Evolutionary conservation across 768 basidiomycete genomes (phyloP).

Genomic region (Mycena filopes): DNA sequence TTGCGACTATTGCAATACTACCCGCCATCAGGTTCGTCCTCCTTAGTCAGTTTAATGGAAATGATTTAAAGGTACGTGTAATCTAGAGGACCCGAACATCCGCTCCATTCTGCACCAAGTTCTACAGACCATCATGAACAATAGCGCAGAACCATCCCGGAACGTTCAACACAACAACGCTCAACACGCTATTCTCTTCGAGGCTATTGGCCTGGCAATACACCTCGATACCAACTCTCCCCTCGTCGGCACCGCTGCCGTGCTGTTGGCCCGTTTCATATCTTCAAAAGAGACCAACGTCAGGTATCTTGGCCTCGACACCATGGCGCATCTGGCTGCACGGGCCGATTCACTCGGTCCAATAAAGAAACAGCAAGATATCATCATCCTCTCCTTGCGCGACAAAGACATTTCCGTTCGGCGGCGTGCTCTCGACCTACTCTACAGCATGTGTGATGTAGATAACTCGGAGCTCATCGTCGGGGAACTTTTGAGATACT

Average conservation of each 20-base stretch:
- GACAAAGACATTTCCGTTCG: constrained; percentile 99
- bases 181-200: constrained; percentile 97
- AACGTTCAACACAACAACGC: constrained; percentile 99
- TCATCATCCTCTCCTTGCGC: constrained; percentile 92
- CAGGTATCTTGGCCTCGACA: constrained; percentile 95
- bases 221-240: constrained; percentile 93
- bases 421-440: constrained; percentile 90
- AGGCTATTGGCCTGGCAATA: constrained; percentile 96
- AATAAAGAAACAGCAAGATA: constrained; percentile 95
- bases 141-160: constrained; percentile 87
- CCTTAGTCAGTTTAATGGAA: not conserved
- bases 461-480: constrained; percentile 97
- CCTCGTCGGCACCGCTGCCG: constrained; percentile 87
- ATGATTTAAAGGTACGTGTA: constrained; percentile 15
- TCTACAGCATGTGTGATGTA: constrained; percentile 99
- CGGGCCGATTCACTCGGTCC: constrained; percentile 90
- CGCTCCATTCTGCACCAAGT: constrained; percentile 82
- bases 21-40: constrained; percentile 83
- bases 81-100: constrained; percentile 84
- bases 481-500: constrained; percentile 92
- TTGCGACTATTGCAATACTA: constrained; percentile 95
- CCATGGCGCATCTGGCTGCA: constrained; percentile 97
- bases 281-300: constrained; percentile 99
- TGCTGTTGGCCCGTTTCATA: constrained; percentile 94
- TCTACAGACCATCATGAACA: constrained; percentile 90